These are phyloP conservation scores for Dendryphion nanum DNA, from an alignment of 2,329 filamentous ascomycete genomes.

Conservation along the genomic window DNA sequence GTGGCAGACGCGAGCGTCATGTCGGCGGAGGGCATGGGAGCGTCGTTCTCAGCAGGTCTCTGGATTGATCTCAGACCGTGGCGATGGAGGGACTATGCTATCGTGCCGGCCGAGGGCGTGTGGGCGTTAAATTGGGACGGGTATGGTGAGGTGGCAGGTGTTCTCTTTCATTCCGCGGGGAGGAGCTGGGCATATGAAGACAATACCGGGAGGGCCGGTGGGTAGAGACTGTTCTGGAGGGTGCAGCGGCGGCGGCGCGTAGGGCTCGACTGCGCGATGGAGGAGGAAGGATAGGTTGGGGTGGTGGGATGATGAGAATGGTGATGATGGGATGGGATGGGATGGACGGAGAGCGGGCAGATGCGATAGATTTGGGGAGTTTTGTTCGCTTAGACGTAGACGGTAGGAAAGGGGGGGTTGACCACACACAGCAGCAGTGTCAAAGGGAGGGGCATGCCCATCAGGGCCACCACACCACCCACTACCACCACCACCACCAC, in stretches of 20 bases:
- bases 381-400: slow-evolving; percentile 4
- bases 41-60: background rate
- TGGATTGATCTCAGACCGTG: slow-evolving; percentile 10
- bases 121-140: slow-evolving; percentile 37
- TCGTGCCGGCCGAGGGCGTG: slow-evolving; percentile 33
- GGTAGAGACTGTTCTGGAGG: slow-evolving; percentile 1
- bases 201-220: slow-evolving; percentile 24
- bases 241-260: slow-evolving; percentile 16
- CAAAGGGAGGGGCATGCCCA: background rate
- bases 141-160: slow-evolving; percentile 22
- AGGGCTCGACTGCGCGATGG: slow-evolving; percentile 14
- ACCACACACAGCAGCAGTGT: background rate
- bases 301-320: background rate
- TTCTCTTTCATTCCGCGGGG: slow-evolving; percentile 32
- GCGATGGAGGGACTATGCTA: slow-evolving; percentile 13
- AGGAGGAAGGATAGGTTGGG: slow-evolving; percentile 28
- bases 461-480: too few relatives aligned
- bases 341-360: slow-evolving; percentile 19
- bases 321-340: slow-evolving; percentile 13
- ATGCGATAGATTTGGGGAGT: slow-evolving; percentile 2
- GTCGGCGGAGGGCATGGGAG: slow-evolving; percentile 64
- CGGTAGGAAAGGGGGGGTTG: background rate
- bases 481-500: background rate
- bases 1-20: slow-evolving; percentile 64
- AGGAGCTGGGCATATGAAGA: slow-evolving; percentile 19